Evolutionary conservation across 2,329 filamentous ascomycete genomes (phyloP).

Genomic region (Acrodontium crateriforme): DNA sequence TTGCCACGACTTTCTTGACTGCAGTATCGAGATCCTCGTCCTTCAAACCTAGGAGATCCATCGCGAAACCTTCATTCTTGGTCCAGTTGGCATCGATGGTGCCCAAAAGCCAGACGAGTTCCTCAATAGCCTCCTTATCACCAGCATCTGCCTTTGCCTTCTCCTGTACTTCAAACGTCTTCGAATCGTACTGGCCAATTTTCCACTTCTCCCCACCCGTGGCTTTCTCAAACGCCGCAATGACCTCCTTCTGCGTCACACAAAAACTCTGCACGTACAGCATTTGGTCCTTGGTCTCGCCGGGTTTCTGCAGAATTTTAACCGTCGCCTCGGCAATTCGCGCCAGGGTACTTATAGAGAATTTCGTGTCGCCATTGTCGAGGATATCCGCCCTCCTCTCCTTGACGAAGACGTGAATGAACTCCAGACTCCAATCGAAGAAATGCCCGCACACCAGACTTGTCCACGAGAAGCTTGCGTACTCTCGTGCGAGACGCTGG

Average conservation of each 20-base stretch:
- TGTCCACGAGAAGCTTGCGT: conserved; percentile 42
- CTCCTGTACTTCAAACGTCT: conserved; percentile 18
- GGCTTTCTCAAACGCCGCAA: conserved; percentile 39
- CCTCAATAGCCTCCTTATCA: conserved; percentile 19
- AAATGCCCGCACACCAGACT: conserved; percentile 44
- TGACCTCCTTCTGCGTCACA: conserved; percentile 43
- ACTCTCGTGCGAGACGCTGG: conserved; percentile 24
- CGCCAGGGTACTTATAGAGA: conserved; percentile 37
- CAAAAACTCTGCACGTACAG: conserved; percentile 44
- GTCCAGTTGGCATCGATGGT: conserved; percentile 20
- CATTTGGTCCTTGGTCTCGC: conserved; percentile 44
- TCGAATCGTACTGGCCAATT: conserved; percentile 27
- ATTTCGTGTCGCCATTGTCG: conserved; percentile 42
- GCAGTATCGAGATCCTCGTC: conserved; percentile 27
- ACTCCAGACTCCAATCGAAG: conserved; percentile 47
- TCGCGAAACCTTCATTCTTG: conserved; percentile 24
- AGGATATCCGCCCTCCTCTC: conserved; percentile 39
- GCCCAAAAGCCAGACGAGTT: conserved; percentile 19
- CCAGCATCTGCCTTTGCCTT: conserved; percentile 24
- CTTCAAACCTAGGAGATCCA: conserved; percentile 28
- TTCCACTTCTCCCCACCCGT: conserved; percentile 37
- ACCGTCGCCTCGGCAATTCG: conserved; percentile 40
- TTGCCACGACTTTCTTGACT: too few species aligned
- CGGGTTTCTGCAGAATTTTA: conserved; percentile 35
- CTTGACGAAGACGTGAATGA: conserved; percentile 39